phyloP scores from a whole-genome alignment of 805 yeast genomes.

The Danielia oregonensis region DNA sequence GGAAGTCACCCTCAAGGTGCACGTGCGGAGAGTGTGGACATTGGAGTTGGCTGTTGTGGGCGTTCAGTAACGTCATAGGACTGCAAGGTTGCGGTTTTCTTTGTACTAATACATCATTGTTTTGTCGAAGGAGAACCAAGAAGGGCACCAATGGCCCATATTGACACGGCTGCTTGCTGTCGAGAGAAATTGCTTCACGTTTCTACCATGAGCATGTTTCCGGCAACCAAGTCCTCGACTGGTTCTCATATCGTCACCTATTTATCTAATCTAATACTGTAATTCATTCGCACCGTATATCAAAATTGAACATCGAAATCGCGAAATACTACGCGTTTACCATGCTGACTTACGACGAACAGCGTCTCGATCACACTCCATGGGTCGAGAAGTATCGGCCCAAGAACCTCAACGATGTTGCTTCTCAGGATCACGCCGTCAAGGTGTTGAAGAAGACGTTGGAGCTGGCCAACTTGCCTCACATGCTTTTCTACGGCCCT shows the following conservation, averaged over 20 bases:
- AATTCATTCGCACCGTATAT: too few relatives aligned
- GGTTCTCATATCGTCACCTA: too few relatives aligned
- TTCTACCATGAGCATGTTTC: too few relatives aligned
- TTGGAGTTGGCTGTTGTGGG: slow-evolving; percentile 89
- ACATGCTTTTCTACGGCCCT: slow-evolving; percentile 88
- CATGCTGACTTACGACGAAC: slow-evolving; percentile 31
- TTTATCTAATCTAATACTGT: too few relatives aligned
- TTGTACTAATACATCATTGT: not conserved
- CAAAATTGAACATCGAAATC: too few relatives aligned
- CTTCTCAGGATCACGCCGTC: slow-evolving; percentile 90
- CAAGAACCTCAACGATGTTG: slow-evolving; percentile 74
- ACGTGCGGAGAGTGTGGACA: slow-evolving; percentile 95
- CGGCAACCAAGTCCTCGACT: too few relatives aligned
- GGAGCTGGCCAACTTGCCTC: slow-evolving; percentile 80
- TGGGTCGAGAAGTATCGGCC: slow-evolving; percentile 96
- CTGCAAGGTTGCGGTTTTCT: not conserved
- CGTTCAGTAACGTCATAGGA: slow-evolving; percentile 45
- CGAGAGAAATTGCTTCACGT: too few relatives aligned
- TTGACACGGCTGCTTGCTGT: too few relatives aligned
- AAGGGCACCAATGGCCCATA: too few relatives aligned
- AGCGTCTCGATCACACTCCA: slow-evolving; percentile 56
- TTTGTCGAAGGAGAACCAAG: too few relatives aligned
- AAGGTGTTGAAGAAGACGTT: slow-evolving; percentile 76
- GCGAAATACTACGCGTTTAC: not conserved
- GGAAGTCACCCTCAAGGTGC: slow-evolving; percentile 53